phyloP scores from a whole-genome alignment of 176 grass and related monocot genomes.

The Alopecurus myosuroides region DNA sequence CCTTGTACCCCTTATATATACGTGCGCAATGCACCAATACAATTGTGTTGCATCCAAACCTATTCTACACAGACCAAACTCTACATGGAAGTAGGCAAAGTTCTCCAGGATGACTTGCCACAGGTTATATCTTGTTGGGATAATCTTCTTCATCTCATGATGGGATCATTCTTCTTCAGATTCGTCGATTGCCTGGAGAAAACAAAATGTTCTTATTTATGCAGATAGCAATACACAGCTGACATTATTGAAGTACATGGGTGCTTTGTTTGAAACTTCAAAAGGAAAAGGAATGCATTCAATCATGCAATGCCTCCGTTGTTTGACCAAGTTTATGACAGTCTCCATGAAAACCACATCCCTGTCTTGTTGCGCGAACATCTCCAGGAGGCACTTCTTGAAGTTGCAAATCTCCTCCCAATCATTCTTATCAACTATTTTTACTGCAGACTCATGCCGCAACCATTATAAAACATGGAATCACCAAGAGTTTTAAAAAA shows the following conservation, averaged over 20 bases:
- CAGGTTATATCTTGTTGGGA: constrained; percentile 70
- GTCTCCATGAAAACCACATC: constrained; percentile 88
- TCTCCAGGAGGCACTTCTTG: constrained; percentile 86
- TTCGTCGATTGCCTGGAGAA: constrained; percentile 47
- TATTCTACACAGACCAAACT: too few species aligned
- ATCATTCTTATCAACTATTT: constrained; percentile 78
- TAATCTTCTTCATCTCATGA: constrained; percentile 82
- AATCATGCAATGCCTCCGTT: constrained; percentile 74
- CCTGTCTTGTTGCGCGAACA: constrained; percentile 79
- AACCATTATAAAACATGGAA: constrained; percentile 15
- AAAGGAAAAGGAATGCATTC: constrained; percentile 76
- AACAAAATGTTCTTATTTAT: neutral
- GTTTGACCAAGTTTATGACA: constrained; percentile 63
- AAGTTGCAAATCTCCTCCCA: constrained; percentile 96
- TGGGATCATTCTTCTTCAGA: constrained; percentile 80
- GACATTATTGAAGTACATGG: constrained; percentile 97
- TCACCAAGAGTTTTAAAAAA: constrained; percentile 3
- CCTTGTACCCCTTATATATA: too few species aligned
- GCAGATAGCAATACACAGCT: neutral
- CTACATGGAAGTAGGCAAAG: constrained; percentile 90
- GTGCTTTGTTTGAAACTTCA: constrained; percentile 57
- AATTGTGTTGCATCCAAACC: too few species aligned
- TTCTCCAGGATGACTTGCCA: constrained; percentile 65
- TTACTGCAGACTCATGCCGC: constrained; percentile 77
- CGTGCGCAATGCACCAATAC: too few species aligned